A percentile compares a stretch with the other conserved stretches of the same genome.
phyloP scores from a whole-genome alignment of 352 stramenopile genomes.

The Globisporangium lucens region DNA sequence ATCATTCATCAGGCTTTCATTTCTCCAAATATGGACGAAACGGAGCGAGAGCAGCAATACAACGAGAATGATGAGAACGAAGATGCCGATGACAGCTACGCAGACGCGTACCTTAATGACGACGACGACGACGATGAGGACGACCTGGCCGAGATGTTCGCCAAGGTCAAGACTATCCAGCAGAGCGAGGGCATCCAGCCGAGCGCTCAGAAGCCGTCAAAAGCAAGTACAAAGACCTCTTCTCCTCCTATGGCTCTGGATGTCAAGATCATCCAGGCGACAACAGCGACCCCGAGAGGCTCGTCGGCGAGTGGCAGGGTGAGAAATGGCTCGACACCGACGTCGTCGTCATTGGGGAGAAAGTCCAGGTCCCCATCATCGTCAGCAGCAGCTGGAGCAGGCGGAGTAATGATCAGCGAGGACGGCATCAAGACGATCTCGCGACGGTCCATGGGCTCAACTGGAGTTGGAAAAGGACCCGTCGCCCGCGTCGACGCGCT shows the following conservation, averaged over 20 bases:
- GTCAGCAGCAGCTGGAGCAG: neutral
- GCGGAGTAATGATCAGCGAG: slow-evolving; percentile 18
- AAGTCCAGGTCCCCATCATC: slow-evolving; percentile 3
- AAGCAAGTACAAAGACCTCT: slow-evolving; percentile 4
- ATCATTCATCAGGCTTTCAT: neutral
- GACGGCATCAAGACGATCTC: slow-evolving; percentile 70
- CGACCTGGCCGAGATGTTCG: slow-evolving; percentile 69
- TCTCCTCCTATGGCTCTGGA: slow-evolving; percentile 8
- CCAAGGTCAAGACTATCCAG: slow-evolving; percentile 70
- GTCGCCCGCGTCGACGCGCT: slow-evolving; percentile 27
- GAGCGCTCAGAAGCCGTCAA: slow-evolving; percentile 5
- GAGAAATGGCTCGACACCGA: slow-evolving; percentile 6
- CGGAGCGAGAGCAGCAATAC: slow-evolving; percentile 15
- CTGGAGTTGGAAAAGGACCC: slow-evolving; percentile 11
- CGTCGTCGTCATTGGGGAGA: neutral
- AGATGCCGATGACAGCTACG: slow-evolving; percentile 36
- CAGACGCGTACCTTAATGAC: slow-evolving; percentile 41
- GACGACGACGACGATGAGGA: slow-evolving; percentile 37
- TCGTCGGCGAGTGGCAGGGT: neutral
- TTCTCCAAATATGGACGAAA: slow-evolving; percentile 19
- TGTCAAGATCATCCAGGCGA: slow-evolving; percentile 10
- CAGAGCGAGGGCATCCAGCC: slow-evolving; percentile 34
- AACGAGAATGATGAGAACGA: slow-evolving; percentile 25
- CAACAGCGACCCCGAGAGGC: neutral
- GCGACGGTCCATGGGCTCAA: slow-evolving; percentile 21